These are phyloP conservation scores for Penicillium turbatum DNA, from an alignment of 495 filamentous ascomycete species.

Conservation along the genomic window DNA sequence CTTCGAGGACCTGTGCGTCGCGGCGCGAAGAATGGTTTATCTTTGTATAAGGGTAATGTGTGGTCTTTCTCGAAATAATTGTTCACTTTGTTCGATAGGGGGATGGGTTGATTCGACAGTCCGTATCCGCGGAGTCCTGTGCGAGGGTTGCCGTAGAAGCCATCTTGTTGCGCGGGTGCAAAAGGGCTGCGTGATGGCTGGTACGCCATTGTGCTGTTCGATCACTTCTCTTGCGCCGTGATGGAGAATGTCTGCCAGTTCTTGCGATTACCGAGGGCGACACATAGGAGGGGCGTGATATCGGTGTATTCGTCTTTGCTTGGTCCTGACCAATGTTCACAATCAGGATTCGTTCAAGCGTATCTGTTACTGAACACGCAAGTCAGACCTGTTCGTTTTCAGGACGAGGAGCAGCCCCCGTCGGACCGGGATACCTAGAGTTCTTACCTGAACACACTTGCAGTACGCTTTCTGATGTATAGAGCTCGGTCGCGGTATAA, in stretches of 20 bases:
- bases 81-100: constrained; percentile 41
- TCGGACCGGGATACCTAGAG: background rate
- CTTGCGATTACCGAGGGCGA: constrained; percentile 4
- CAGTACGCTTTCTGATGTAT: background rate
- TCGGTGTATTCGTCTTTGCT: background rate
- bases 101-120: constrained; percentile 20
- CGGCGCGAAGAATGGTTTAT: constrained; percentile 75
- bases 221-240: background rate
- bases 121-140: constrained; percentile 38
- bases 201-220: constrained; percentile 1
- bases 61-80: constrained; percentile 53
- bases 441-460: background rate
- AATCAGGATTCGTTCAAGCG: background rate
- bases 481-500: background rate
- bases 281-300: background rate
- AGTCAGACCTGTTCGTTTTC: background rate
- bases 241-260: background rate
- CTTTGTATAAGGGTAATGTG: constrained; percentile 93
- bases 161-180: constrained; percentile 60
- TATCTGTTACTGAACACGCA: background rate
- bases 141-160: constrained; percentile 54
- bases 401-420: background rate
- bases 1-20: constrained; percentile 39
- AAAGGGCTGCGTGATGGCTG: constrained; percentile 31
- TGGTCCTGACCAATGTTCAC: background rate